Evolutionary conservation across 2,329 filamentous ascomycete species (phyloP).

Genomic region (Hypoxylon sp.): DNA sequence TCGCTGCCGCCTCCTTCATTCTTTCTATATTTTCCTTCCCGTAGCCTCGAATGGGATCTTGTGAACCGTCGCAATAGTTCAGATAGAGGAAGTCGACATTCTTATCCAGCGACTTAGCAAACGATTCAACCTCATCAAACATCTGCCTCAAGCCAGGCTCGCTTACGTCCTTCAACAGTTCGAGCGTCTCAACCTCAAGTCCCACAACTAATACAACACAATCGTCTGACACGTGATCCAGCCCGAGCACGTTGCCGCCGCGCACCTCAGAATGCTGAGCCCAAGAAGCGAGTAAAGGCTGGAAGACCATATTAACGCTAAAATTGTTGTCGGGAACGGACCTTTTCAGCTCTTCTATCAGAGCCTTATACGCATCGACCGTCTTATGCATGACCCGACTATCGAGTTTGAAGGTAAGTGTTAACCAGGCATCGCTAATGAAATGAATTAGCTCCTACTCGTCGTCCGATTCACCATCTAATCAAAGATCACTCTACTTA

Average conservation of each 20-base stretch:
- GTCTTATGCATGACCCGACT: conserved; percentile 36
- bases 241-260: conserved; percentile 41
- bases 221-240: conserved; percentile 28
- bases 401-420: conserved; percentile 43
- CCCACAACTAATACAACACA: conserved; percentile 28
- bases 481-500: conserved; percentile 20
- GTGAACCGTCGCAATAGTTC: conserved; percentile 51
- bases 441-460: conserved; percentile 15
- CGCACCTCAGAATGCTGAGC: conserved; percentile 23
- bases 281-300: conserved; percentile 37
- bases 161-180: conserved; percentile 20
- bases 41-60: conserved; percentile 50
- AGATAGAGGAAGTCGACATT: conserved; percentile 33
- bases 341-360: conserved; percentile 34
- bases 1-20: conserved; percentile 52
- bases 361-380: conserved; percentile 19
- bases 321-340: conserved; percentile 36
- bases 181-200: conserved; percentile 30
- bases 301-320: conserved; percentile 28
- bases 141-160: conserved; percentile 21
- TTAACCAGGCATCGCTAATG: conserved; percentile 40
- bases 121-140: conserved; percentile 28
- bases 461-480: not conserved
- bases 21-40: conserved; percentile 49
- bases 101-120: conserved; percentile 26